Evolutionary conservation across 2,329 filamentous ascomycete genomes (phyloP), one percentile per base, ranked within the genome.

Genomic region (Trematosphaeria pertusa): DNA sequence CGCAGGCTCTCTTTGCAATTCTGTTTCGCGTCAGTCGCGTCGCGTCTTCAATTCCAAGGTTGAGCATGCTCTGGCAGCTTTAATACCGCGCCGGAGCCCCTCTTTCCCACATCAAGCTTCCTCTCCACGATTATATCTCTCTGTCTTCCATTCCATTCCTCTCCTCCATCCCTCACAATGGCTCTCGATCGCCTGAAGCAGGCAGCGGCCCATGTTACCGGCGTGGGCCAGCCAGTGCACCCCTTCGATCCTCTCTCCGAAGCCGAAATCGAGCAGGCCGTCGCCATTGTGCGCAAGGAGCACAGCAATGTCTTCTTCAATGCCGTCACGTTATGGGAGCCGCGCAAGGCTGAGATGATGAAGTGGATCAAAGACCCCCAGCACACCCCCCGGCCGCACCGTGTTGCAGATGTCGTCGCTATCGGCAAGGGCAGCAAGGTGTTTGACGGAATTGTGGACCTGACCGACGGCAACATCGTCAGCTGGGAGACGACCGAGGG

Each of bases 271-370:
- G 85, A 88, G 60, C 74, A 81, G 15, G 85, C 85, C 5, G 87
- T 91, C 39, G 75, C 81, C 1, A 76, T 89, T 22, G 79, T 96
- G 55, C 85, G 84, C 51, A 83, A 86, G 59, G 80, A 87, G 48
- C 80, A 96, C 68, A 79, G 84, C 46, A 78, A 87, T 37, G 80
- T 95, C 48, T 85, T 86, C 71, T 96, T 92, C 82, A 94, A 96
- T 76, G 88, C 91, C 2, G 86, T 96, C 45, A 88, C 89, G 2
- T 78, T 96, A 20, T 87, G 86, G 62, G 91, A 96, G 77, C 91
- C 91, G 37, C 87, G 87, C 55, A 96, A 96, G 78, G 84, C 81
- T 35, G 85, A 91, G 61, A 91, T 96, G 89, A 78, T 86, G 67
- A 82, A 81, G 49, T 96, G 90, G 90, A 74, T 96, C 10, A 84